phyloP scores from a whole-genome alignment of 345 rosid species.

The Sisymbrium irio region DNA sequence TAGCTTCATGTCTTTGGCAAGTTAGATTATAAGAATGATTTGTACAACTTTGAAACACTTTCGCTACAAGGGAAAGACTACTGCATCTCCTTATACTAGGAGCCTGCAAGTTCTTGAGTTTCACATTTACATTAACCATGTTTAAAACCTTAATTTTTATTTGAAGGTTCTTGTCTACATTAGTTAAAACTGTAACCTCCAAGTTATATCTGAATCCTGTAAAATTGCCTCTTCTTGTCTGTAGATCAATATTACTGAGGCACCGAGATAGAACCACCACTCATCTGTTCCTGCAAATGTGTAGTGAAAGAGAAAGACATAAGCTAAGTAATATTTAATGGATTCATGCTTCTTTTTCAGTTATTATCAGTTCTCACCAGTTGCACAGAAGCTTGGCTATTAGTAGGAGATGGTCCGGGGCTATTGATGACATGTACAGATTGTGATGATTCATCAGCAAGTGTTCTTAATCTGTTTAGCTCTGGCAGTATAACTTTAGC shows the following conservation, averaged over 20 bases:
- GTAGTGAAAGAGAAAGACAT: background rate
- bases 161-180: conserved; percentile 1
- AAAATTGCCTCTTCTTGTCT: background rate
- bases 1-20: too few species aligned
- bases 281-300: conserved; percentile 27
- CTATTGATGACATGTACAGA: conserved; percentile 10
- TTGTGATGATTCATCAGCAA: conserved; percentile 55
- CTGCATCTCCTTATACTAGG: conserved; percentile 16
- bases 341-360: background rate
- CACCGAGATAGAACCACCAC: conserved; percentile 25
- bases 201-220: conserved; percentile 1
- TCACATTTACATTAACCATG: background rate
- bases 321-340: background rate
- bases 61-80: conserved; percentile 14
- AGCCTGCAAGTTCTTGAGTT: conserved; percentile 2
- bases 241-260: conserved; percentile 19
- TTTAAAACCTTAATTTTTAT: background rate
- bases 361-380: conserved; percentile 37
- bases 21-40: background rate
- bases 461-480: conserved; percentile 61
- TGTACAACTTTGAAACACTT: conserved; percentile 24
- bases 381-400: conserved; percentile 36
- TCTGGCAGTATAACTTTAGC: conserved; percentile 63
- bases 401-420: conserved; percentile 27
- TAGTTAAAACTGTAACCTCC: background rate